These are phyloP conservation scores for Podospora pseudocomata DNA, from an alignment of 495 filamentous ascomycete species.

Conservation along the genomic window DNA sequence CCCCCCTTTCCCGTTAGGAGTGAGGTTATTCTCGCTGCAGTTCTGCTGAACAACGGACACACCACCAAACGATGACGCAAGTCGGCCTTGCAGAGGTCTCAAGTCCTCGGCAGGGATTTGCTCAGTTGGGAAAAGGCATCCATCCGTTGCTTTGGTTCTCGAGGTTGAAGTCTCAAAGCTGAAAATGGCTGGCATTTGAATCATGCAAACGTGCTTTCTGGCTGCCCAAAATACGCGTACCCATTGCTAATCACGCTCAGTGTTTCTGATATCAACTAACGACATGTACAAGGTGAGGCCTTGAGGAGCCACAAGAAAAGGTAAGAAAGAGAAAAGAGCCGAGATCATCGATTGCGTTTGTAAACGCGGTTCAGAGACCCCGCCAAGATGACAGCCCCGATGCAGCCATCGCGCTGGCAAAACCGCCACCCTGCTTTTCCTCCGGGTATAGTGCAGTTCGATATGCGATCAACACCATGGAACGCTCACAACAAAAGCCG, in stretches of 20 bases:
- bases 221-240: neutral
- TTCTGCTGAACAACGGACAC: neutral
- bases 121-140: neutral
- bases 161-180: neutral
- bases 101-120: neutral
- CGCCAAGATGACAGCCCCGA: slow-evolving; percentile 2
- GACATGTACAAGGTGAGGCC: neutral
- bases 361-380: neutral
- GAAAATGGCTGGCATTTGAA: neutral
- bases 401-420: neutral
- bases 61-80: slow-evolving; percentile 4
- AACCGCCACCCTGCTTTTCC: neutral
- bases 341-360: neutral
- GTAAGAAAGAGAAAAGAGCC: neutral
- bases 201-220: neutral
- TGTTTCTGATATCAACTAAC: neutral
- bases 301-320: neutral
- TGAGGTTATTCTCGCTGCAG: neutral
- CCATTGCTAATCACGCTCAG: neutral
- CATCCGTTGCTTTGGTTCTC: neutral
- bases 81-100: neutral
- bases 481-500: slow-evolving; percentile 2
- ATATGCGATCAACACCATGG: neutral
- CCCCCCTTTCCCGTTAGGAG: neutral
- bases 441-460: slow-evolving; percentile 1